Percentiles rank a stretch among this genome's conserved stretches.
These are phyloP conservation scores for Pholiota adiposa DNA, from an alignment of 1,284 basidiomycete species.

Conservation along the genomic window DNA sequence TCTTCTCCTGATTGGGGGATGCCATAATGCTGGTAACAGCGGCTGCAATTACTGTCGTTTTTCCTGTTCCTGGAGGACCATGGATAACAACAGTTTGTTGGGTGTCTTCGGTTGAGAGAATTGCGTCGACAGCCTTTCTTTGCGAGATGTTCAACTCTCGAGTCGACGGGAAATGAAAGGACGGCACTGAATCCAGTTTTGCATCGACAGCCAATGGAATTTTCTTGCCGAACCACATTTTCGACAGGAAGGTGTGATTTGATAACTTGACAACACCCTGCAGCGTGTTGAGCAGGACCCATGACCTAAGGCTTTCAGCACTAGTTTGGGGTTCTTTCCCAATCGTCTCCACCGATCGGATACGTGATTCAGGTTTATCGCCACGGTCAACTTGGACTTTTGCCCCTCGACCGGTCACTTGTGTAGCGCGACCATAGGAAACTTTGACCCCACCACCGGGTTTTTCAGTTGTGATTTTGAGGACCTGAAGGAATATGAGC, in stretches of 20 bases:
- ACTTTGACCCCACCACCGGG: conserved; percentile 12
- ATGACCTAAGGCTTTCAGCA: conserved; percentile 43
- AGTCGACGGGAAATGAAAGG: conserved; percentile 14
- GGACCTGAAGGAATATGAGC: conserved; percentile 4
- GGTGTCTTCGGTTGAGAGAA: conserved; percentile 46
- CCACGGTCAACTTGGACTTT: conserved; percentile 2
- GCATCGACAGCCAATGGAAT: conserved; percentile 41
- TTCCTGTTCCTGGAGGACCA: conserved; percentile 62
- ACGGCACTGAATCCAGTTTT: conserved; percentile 5
- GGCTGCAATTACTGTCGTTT: conserved; percentile 67
- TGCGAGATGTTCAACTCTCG: conserved; percentile 57
- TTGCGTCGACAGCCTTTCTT: conserved; percentile 49
- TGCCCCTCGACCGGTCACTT: conserved; percentile 17
- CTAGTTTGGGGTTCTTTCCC: conserved; percentile 47
- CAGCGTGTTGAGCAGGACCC: conserved; percentile 40
- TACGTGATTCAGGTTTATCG: not conserved
- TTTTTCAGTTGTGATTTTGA: conserved; percentile 24
- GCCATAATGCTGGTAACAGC: conserved; percentile 49
- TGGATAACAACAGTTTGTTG: conserved; percentile 57
- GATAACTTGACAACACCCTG: conserved; percentile 37
- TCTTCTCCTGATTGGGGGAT: conserved; percentile 37
- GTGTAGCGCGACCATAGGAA: conserved; percentile 12
- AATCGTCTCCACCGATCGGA: conserved; percentile 41
- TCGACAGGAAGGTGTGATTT: conserved; percentile 46
- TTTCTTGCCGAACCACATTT: conserved; percentile 44